phyloP scores from a whole-genome alignment of 2,329 filamentous ascomycete species.

The Hypomyces rosellus region DNA sequence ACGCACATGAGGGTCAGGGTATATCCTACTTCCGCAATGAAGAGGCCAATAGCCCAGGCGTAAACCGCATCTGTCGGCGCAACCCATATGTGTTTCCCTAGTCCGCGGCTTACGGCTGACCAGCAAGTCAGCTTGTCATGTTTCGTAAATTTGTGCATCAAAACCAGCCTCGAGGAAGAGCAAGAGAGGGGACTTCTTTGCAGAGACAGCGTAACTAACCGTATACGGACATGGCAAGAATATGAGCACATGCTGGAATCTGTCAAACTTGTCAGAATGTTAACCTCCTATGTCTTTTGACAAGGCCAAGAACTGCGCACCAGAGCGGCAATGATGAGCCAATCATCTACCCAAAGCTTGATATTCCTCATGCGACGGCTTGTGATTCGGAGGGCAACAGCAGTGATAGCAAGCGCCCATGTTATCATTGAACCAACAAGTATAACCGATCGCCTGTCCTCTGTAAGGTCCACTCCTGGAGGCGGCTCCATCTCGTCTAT shows the following conservation, averaged over 20 bases:
- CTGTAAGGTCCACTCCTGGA: conserved; percentile 16
- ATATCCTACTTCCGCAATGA: conserved; percentile 18
- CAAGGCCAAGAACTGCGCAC: conserved; percentile 10
- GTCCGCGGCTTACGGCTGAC: conserved; percentile 16
- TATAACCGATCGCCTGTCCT: conserved; percentile 15
- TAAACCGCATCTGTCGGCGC: conserved; percentile 14
- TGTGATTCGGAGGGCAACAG: conserved; percentile 15
- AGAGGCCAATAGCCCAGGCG: conserved; percentile 17
- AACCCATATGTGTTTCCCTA: conserved; percentile 20
- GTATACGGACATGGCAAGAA: conserved; percentile 13
- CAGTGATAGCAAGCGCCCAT: conserved; percentile 13
- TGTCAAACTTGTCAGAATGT: background rate
- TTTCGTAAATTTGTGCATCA: too few relatives aligned
- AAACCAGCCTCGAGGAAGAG: background rate
- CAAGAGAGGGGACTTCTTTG: too few relatives aligned
- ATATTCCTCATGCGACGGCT: conserved; percentile 15
- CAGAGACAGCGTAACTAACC: conserved; percentile 10
- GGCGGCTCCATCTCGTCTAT: conserved; percentile 5
- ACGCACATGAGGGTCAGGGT: conserved; percentile 14
- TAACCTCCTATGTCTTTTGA: background rate
- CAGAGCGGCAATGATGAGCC: conserved; percentile 18
- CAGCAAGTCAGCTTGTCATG: background rate
- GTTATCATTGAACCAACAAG: conserved; percentile 13
- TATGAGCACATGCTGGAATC: conserved; percentile 12
- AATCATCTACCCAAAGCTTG: conserved; percentile 20